Conservation (phyloP, 78 protist species). For the Bodo saltans region DNA sequence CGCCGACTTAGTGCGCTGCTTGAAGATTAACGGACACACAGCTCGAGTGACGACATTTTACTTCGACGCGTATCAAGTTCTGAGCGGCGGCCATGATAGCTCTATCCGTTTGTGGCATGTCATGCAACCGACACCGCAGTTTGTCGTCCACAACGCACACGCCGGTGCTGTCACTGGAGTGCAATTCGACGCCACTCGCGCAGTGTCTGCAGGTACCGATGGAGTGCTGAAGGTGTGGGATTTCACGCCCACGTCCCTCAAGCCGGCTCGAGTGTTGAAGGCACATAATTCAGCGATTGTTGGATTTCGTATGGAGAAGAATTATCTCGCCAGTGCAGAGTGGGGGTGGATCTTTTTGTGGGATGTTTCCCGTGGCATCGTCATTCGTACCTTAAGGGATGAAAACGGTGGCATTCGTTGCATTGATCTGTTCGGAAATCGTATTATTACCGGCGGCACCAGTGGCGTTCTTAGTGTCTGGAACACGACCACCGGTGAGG, state of each 20-base stretch:
- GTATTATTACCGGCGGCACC: not conserved
- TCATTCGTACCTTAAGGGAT: not conserved
- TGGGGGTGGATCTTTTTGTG: slow-evolving; percentile 28
- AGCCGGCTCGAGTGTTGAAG: no score
- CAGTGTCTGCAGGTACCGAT: not conserved
- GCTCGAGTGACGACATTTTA: not conserved
- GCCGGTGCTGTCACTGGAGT: not conserved
- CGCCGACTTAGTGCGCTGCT: not conserved
- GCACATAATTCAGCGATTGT: not conserved
- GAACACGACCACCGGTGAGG: not conserved
- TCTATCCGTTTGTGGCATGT: not conserved
- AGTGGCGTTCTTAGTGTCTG: slow-evolving; percentile 11
- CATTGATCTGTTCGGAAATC: not conserved
- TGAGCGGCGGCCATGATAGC: not conserved
- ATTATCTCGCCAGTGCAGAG: not conserved
- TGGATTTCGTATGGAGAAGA: not conserved
- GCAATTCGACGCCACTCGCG: not conserved
- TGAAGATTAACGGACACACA: not conserved
- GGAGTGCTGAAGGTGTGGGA: not conserved
- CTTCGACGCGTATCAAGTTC: not conserved
- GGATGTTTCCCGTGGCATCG: not conserved
- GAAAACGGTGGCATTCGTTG: slow-evolving; percentile 22
- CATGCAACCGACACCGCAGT: not conserved
- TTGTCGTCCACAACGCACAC: not conserved
- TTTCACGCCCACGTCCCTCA: no score